These are phyloP conservation scores for Umbelopsis sp. DNA, from an alignment of 371 early-diverging fungal species.

Conservation along the genomic window DNA sequence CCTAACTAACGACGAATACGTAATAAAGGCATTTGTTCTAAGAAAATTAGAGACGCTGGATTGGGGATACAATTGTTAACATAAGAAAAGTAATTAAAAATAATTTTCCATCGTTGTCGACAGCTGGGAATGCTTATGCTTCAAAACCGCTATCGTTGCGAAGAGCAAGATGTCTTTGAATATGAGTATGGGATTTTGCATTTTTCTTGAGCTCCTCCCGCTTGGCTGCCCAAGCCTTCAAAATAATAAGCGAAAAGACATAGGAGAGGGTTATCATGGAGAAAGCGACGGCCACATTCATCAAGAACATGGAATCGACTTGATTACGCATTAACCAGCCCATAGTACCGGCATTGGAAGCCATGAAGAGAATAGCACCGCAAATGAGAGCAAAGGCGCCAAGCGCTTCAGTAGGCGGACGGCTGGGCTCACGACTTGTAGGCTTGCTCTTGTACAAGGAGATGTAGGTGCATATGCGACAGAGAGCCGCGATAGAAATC, in stretches of 20 bases:
- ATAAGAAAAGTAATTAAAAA: too few species aligned
- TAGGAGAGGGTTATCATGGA: conserved; percentile 44
- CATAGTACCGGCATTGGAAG: conserved; percentile 52
- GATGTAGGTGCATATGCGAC: conserved; percentile 55
- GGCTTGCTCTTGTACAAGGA: conserved; percentile 39
- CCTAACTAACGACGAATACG: background rate
- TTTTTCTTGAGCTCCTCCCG: conserved; percentile 40
- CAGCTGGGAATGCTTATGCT: background rate
- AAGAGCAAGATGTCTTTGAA: background rate
- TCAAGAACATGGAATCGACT: conserved; percentile 54
- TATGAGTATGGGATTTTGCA: background rate
- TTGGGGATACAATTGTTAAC: background rate
- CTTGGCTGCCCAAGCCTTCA: conserved; percentile 52
- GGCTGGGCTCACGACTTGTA: conserved; percentile 27
- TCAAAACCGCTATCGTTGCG: conserved; percentile 8
- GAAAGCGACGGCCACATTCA: conserved; percentile 52
- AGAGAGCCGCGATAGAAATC: conserved; percentile 54
- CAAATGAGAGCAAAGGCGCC: conserved; percentile 50
- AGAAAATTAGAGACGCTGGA: background rate
- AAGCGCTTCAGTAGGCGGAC: conserved; percentile 48
- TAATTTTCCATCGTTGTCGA: background rate
- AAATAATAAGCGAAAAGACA: conserved; percentile 37
- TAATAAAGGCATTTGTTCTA: background rate
- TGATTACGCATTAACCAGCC: conserved; percentile 44
- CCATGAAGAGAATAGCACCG: conserved; percentile 56